phyloP scores from a whole-genome alignment of 495 filamentous ascomycete genomes.

The Neohortaea acidophila region DNA sequence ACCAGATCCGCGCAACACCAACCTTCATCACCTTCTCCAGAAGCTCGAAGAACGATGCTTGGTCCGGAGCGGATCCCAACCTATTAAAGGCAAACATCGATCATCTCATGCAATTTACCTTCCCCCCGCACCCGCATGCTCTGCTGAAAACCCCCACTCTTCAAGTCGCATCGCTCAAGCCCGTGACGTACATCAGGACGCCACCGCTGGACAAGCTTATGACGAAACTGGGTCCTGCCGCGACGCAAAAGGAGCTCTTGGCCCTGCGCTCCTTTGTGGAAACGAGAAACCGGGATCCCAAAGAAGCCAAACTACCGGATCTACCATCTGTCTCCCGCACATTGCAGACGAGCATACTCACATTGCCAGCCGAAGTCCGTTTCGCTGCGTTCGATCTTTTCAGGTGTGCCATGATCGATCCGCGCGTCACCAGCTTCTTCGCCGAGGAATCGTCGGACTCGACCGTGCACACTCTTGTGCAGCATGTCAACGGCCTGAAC shows the following conservation, averaged over 20 bases:
- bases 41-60: constrained; percentile 61
- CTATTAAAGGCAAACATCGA: constrained; percentile 58
- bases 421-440: constrained; percentile 73
- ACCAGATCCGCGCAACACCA: constrained; percentile 60
- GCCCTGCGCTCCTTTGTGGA: constrained; percentile 22
- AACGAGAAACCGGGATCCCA: constrained; percentile 33
- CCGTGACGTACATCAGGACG: constrained; percentile 59
- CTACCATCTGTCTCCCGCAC: constrained; percentile 40
- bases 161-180: constrained; percentile 43
- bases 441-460: constrained; percentile 54
- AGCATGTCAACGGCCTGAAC: constrained; percentile 35
- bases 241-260: constrained; percentile 38
- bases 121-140: constrained; percentile 62
- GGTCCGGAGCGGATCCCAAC: constrained; percentile 58
- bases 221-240: constrained; percentile 49
- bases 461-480: constrained; percentile 50
- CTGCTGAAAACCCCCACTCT: constrained; percentile 54
- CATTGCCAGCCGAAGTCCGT: constrained; percentile 39
- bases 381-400: constrained; percentile 78
- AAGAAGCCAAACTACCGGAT: constrained; percentile 46
- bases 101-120: constrained; percentile 59
- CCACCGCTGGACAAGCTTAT: constrained; percentile 75
- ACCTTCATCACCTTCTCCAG: constrained; percentile 82
- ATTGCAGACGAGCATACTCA: constrained; percentile 34
- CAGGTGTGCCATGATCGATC: constrained; percentile 59